phyloP scores from a whole-genome alignment of 805 yeast species.

The Yarrowia sp. region DNA sequence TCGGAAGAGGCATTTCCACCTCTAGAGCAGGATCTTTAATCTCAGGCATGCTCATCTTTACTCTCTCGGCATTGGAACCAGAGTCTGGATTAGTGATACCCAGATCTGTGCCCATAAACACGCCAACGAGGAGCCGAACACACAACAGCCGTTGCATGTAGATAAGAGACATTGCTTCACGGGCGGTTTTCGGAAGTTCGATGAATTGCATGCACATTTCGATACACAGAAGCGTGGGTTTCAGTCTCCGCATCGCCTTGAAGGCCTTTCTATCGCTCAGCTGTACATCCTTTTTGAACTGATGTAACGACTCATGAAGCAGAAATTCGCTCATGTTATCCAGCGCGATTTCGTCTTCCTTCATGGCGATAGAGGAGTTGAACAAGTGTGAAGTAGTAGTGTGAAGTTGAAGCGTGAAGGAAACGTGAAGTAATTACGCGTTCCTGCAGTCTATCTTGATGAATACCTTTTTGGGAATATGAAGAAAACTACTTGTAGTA shows the following conservation, averaged over 20 bases:
- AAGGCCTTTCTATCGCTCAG: not conserved
- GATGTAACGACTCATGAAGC: not conserved
- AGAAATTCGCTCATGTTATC: conserved; percentile 15
- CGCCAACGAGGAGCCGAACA: not conserved
- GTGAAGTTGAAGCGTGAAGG: no score
- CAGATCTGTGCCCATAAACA: not conserved
- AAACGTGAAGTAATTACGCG: no score
- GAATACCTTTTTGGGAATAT: no score
- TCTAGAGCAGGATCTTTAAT: no score
- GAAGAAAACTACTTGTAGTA: no score
- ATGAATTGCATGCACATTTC: conserved; percentile 3
- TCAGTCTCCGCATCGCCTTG: not conserved
- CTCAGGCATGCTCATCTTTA: conserved; percentile 5
- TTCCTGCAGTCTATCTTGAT: no score
- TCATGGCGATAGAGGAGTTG: not conserved
- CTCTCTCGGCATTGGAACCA: not conserved
- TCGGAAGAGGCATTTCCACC: not conserved
- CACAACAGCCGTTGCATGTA: conserved; percentile 4
- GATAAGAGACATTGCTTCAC: not conserved
- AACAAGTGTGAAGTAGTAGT: no score
- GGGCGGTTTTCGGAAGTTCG: not conserved
- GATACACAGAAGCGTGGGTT: not conserved
- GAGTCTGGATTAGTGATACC: not conserved
- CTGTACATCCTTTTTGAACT: not conserved
- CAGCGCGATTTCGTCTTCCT: conserved; percentile 1